Percentiles rank a stretch among this genome's conserved stretches.
Evolutionary conservation across 306 rosid genomes (phyloP).

Genomic region (Rubus parviflorus): DNA sequence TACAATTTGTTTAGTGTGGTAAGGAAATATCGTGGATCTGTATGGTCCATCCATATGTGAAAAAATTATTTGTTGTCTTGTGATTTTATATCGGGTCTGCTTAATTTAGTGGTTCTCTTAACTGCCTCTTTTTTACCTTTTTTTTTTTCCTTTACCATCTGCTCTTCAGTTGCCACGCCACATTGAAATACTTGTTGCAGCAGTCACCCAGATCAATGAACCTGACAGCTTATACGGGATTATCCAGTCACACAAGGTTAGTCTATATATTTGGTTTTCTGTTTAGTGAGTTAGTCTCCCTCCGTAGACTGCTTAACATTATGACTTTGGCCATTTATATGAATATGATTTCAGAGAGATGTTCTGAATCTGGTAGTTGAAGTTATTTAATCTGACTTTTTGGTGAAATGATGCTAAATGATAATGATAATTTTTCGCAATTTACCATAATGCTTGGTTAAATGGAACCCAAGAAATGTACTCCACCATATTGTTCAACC

Average conservation of each 20-base stretch:
- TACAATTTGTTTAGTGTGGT: neutral
- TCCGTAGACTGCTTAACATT: neutral
- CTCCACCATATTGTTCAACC: neutral
- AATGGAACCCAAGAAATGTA: neutral
- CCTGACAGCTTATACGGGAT: slow-evolving; percentile 96
- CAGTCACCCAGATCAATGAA: slow-evolving; percentile 84
- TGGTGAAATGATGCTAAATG: neutral
- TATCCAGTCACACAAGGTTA: slow-evolving; percentile 86
- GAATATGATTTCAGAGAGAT: neutral
- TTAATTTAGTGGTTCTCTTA: neutral
- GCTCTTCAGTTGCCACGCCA: slow-evolving; percentile 70
- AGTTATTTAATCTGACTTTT: neutral
- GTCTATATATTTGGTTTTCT: slow-evolving; percentile 20
- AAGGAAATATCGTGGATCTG: neutral
- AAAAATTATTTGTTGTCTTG: neutral
- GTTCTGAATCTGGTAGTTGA: neutral
- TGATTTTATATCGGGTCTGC: neutral
- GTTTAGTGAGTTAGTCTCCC: neutral
- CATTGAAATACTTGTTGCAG: slow-evolving; percentile 79
- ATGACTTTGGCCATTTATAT: neutral
- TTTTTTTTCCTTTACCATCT: slow-evolving; percentile 17
- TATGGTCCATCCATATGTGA: neutral
- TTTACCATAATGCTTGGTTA: neutral
- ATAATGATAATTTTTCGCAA: neutral
- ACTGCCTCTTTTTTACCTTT: slow-evolving; percentile 11